These are phyloP conservation scores for Aspergillus calidoustus DNA, from an alignment of 2,329 filamentous ascomycete species.

Conservation along the genomic window DNA sequence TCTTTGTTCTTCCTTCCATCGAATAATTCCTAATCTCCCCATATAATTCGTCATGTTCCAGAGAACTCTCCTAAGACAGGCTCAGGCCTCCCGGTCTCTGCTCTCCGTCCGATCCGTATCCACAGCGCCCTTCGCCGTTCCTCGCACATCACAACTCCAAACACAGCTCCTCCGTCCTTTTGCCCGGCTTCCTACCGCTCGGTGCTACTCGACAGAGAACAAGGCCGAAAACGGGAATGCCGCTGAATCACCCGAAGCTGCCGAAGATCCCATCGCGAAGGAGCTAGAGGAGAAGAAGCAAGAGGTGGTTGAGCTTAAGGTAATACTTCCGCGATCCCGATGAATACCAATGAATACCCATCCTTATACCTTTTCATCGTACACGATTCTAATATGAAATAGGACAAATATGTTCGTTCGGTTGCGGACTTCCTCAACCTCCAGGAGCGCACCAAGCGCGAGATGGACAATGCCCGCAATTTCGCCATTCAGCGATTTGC, in stretches of 20 bases:
- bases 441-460: conserved; percentile 89
- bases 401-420: conserved; percentile 95
- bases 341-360: too few species aligned
- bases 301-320: conserved; percentile 83
- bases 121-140: conserved; percentile 37
- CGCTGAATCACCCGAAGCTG: conserved; percentile 26
- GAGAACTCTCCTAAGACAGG: conserved; percentile 48
- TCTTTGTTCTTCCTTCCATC: background rate
- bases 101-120: conserved; percentile 40
- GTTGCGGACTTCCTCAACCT: conserved; percentile 98
- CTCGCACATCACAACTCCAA: conserved; percentile 41
- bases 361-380: too few species aligned
- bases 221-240: conserved; percentile 44
- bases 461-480: conserved; percentile 83
- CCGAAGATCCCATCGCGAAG: conserved; percentile 60
- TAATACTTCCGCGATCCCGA: conserved; percentile 45
- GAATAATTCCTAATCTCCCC: conserved; percentile 10
- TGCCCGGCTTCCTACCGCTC: conserved; percentile 38
- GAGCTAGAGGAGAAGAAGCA: conserved; percentile 74
- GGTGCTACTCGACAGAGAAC: conserved; percentile 52
- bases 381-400: background rate
- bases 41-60: conserved; percentile 45
- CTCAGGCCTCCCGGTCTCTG: conserved; percentile 42
- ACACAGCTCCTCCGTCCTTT: conserved; percentile 38
- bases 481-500: conserved; percentile 96